Conservation (phyloP, 2,329 filamentous ascomycete species). For the Diaporthe sp. region DNA sequence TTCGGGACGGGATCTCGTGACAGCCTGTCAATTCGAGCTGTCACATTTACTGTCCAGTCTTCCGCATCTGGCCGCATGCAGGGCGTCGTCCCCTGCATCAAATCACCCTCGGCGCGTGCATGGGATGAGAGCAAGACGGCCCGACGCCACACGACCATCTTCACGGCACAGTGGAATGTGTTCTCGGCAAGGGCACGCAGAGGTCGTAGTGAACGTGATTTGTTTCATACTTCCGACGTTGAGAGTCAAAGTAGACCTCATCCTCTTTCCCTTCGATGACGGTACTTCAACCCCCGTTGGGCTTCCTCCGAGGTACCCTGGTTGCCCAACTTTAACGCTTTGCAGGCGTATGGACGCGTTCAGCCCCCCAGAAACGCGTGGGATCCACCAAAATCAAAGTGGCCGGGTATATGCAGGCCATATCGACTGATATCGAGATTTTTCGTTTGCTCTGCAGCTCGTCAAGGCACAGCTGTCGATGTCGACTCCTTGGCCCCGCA, state of each 20-base stretch:
- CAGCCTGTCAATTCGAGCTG: background rate
- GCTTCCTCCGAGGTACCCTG: no score
- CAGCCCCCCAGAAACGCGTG: background rate
- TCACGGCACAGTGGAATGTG: background rate
- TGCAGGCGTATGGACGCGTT: background rate
- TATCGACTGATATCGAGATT: background rate
- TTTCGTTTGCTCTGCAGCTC: constrained; percentile 19
- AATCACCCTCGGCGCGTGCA: background rate
- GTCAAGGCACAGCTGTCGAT: constrained; percentile 1
- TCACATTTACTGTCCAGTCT: background rate
- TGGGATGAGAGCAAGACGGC: background rate
- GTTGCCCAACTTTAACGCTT: background rate
- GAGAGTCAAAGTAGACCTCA: background rate
- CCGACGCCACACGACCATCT: background rate
- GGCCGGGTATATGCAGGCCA: background rate
- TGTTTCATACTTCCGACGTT: background rate
- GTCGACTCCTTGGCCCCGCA: background rate
- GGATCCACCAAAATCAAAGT: background rate
- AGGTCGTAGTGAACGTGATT: background rate
- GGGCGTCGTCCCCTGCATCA: constrained; percentile 14
- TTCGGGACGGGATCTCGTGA: background rate
- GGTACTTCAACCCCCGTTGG: background rate
- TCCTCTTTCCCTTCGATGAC: background rate
- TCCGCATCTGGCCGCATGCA: background rate
- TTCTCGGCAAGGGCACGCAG: background rate